A percentile compares a stretch with the other conserved stretches of the same genome.
These are phyloP conservation scores for Arthrinium phaeospermum DNA, from an alignment of 2,329 filamentous ascomycete species.

Conservation along the genomic window DNA sequence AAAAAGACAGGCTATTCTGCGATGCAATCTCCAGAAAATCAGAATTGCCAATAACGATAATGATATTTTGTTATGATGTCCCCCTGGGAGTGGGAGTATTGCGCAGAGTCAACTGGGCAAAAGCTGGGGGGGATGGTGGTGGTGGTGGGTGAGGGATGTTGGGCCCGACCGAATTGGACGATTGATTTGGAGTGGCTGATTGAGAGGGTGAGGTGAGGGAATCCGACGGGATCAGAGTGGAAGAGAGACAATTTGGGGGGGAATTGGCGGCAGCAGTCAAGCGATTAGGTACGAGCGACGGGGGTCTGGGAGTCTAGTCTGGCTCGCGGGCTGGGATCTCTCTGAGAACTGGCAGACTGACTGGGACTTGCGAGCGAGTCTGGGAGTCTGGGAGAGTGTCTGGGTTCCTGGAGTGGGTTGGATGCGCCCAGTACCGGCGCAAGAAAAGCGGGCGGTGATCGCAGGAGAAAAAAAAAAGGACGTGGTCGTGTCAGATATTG, in stretches of 20 bases:
- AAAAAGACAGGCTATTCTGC: not conserved
- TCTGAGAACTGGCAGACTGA: not conserved
- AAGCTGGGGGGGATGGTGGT: not conserved
- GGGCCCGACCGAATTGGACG: not conserved
- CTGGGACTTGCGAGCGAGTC: not conserved
- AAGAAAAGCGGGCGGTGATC: conserved; percentile 14
- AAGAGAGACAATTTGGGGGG: conserved; percentile 10
- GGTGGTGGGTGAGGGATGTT: conserved; percentile 10
- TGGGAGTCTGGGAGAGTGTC: not conserved
- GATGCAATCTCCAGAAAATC: not conserved
- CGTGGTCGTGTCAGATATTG: conserved; percentile 16
- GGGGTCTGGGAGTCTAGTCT: not conserved
- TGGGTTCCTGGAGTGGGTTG: conserved; percentile 3
- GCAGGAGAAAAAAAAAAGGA: conserved; percentile 8
- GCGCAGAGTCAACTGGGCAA: conserved; percentile 7
- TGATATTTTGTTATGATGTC: not conserved
- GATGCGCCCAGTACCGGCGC: conserved; percentile 8
- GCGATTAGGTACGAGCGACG: conserved; percentile 3
- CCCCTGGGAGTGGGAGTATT: not conserved
- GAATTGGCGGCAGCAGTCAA: conserved; percentile 1
- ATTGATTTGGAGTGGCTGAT: conserved; percentile 1
- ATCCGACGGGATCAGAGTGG: not conserved
- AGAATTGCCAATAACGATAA: not conserved
- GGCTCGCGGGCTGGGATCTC: not conserved
- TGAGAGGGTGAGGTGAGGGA: not conserved